phyloP scores from a whole-genome alignment of 2,329 filamentous ascomycete genomes.

The Camillea tinctor region DNA sequence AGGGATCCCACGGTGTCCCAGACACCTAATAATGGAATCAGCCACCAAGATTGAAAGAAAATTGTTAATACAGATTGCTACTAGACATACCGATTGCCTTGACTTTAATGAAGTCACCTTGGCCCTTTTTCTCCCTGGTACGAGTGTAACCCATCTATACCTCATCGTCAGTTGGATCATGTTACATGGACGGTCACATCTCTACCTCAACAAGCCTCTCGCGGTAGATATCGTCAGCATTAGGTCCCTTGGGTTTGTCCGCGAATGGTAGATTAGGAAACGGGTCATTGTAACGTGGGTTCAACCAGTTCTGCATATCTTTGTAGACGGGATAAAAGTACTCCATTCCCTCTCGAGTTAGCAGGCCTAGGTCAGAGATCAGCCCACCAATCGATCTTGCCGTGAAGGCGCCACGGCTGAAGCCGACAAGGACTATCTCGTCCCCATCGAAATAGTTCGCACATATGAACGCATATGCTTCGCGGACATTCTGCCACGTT shows the following conservation, averaged over 20 bases:
- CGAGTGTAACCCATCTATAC: slow-evolving; percentile 38
- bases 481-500: slow-evolving; percentile 47
- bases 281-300: slow-evolving; percentile 43
- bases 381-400: slow-evolving; percentile 56
- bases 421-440: slow-evolving; percentile 56
- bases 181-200: background rate
- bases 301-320: slow-evolving; percentile 55
- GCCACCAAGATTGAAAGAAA: background rate
- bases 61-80: background rate
- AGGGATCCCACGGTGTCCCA: slow-evolving; percentile 50
- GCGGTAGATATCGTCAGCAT: slow-evolving; percentile 43
- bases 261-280: slow-evolving; percentile 48
- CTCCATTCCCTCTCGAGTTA: slow-evolving; percentile 53
- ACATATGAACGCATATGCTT: slow-evolving; percentile 62
- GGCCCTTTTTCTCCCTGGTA: slow-evolving; percentile 36
- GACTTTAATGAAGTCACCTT: slow-evolving; percentile 45
- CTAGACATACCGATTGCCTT: slow-evolving; percentile 40
- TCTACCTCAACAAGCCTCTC: slow-evolving; percentile 42
- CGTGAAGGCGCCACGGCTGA: slow-evolving; percentile 59
- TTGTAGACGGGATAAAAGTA: slow-evolving; percentile 56
- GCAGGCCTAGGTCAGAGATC: slow-evolving; percentile 49
- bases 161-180: slow-evolving; percentile 6
- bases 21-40: slow-evolving; percentile 38
- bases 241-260: slow-evolving; percentile 46
- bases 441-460: slow-evolving; percentile 60